Conservation (phyloP, 2,329 filamentous ascomycete species). For the Dendrostoma leiphaemia region DNA sequence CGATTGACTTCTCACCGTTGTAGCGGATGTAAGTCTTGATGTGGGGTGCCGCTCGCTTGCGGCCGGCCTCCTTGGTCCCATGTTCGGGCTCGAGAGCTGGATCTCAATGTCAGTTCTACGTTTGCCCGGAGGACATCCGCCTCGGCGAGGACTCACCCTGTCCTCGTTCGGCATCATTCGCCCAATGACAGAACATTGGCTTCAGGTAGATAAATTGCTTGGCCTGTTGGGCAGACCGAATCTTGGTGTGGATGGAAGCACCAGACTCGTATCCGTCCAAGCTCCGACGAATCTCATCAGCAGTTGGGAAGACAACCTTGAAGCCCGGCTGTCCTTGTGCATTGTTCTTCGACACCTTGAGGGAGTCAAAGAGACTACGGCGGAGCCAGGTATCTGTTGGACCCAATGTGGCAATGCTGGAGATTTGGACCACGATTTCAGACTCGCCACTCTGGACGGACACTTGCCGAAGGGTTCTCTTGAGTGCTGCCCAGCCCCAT, state of each 20-base stretch:
- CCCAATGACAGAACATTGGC: conserved; percentile 75
- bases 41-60: conserved; percentile 74
- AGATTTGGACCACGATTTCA: conserved; percentile 65
- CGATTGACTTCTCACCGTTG: conserved; percentile 53
- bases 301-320: conserved; percentile 77
- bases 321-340: conserved; percentile 45
- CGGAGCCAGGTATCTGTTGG: conserved; percentile 69
- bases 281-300: conserved; percentile 72
- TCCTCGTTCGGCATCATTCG: conserved; percentile 51
- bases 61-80: conserved; percentile 48
- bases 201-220: conserved; percentile 73
- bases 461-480: conserved; percentile 55
- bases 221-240: conserved; percentile 64
- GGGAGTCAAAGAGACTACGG: conserved; percentile 56
- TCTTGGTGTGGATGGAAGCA: conserved; percentile 78
- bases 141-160: conserved; percentile 22
- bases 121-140: not conserved
- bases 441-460: conserved; percentile 40
- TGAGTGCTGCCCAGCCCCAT: conserved; percentile 77
- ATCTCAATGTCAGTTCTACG: not conserved
- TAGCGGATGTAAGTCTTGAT: conserved; percentile 86
- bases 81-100: conserved; percentile 14
- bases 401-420: conserved; percentile 79
- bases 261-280: conserved; percentile 78
- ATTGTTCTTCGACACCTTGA: conserved; percentile 33